These are phyloP conservation scores for Saturnispora sekii DNA, from an alignment of 805 yeast genomes.

Conservation along the genomic window DNA sequence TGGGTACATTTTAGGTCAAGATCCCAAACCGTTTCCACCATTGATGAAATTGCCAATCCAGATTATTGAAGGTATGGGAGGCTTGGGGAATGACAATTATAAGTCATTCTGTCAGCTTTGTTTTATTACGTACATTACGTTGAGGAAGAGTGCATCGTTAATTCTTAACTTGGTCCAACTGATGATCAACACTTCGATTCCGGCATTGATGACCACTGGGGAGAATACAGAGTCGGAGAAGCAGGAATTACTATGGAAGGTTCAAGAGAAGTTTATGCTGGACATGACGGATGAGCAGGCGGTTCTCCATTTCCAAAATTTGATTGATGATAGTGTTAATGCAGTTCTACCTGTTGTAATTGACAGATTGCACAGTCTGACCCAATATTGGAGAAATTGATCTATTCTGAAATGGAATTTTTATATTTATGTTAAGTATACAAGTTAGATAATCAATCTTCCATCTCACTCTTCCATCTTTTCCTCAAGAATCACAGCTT, in stretches of 20 bases:
- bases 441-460: not conserved
- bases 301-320: conserved; percentile 82
- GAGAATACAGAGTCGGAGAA: conserved; percentile 52
- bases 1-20: conserved; percentile 93
- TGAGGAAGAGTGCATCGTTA: conserved; percentile 81
- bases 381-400: conserved; percentile 95
- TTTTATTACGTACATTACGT: conserved; percentile 84
- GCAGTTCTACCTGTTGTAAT: conserved; percentile 93
- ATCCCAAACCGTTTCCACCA: conserved; percentile 98
- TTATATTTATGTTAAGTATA: not conserved
- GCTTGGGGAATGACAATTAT: conserved; percentile 75
- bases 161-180: conserved; percentile 84
- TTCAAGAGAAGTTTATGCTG: conserved; percentile 86
- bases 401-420: not conserved
- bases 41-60: conserved; percentile 96
- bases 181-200: conserved; percentile 89
- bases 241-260: conserved; percentile 77
- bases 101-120: conserved; percentile 85
- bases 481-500: conserved; percentile 14
- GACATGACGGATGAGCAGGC: conserved; percentile 96
- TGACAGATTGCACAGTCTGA: conserved; percentile 87
- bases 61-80: conserved; percentile 97
- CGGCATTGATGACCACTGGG: conserved; percentile 53
- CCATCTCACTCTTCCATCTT: conserved; percentile 4
- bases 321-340: conserved; percentile 88